Evolutionary conservation across 768 basidiomycete genomes (phyloP).

Genomic region (Amanita pallidorosea): DNA sequence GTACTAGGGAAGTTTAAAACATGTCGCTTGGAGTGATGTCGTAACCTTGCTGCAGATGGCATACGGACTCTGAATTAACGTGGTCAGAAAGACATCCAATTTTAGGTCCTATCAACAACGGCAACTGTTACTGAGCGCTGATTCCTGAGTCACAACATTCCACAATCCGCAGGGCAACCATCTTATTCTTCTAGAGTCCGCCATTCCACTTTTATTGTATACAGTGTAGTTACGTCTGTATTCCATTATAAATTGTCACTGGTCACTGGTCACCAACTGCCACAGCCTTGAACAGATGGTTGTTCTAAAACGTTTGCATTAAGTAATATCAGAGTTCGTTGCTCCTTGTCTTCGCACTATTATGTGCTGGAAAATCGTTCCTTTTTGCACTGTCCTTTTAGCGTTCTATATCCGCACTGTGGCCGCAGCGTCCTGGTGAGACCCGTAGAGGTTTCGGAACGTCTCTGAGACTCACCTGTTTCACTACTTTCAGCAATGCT

Average conservation of each 20-base stretch:
- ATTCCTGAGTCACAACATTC: neutral
- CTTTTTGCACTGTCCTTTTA: neutral
- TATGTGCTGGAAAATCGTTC: neutral
- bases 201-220: neutral
- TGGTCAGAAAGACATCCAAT: constrained; percentile 2
- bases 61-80: neutral
- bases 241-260: no score
- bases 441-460: neutral
- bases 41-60: neutral
- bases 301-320: no score
- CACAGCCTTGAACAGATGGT: no score
- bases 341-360: neutral
- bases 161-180: neutral
- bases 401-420: neutral
- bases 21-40: neutral
- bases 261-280: no score
- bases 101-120: neutral
- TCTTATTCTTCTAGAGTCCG: neutral
- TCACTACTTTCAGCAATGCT: constrained; percentile 22
- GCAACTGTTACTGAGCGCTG: constrained; percentile 1
- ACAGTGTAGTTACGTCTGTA: neutral
- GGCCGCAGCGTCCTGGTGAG: constrained; percentile 1
- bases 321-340: neutral
- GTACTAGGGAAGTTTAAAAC: neutral
- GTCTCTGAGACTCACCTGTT: neutral